phyloP scores from a whole-genome alignment of 192 early-diverging fungal species.

The Coemansia sp. region DNA sequence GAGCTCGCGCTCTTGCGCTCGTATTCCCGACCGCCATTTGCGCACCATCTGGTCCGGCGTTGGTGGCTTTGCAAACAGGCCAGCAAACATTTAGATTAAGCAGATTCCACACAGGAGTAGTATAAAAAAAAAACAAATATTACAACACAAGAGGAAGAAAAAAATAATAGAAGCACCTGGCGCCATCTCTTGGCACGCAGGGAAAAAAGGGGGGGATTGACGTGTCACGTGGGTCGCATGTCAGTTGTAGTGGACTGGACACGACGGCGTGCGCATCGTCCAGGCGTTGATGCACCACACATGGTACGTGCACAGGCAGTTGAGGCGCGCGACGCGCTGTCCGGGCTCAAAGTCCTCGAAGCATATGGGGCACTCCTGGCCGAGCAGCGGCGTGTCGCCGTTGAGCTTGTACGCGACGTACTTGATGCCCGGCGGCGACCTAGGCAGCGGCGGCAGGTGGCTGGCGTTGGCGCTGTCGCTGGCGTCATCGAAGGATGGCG shows the following conservation, averaged over 20 bases:
- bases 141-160: background rate
- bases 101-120: too few species aligned
- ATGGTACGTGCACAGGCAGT: conserved; percentile 92
- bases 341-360: conserved; percentile 90
- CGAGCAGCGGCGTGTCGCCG: conserved; percentile 62
- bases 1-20: conserved; percentile 82
- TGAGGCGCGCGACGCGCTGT: conserved; percentile 79
- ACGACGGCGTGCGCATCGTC: conserved; percentile 73
- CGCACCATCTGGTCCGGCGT: conserved; percentile 70
- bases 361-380: conserved; percentile 91
- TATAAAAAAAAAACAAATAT: background rate
- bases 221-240: background rate
- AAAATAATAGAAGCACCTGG: background rate
- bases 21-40: conserved; percentile 88
- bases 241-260: conserved; percentile 79
- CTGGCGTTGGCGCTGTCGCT: background rate
- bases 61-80: conserved; percentile 37
- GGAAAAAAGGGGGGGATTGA: too few species aligned
- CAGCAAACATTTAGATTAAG: conserved; percentile 19
- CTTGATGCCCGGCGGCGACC: conserved; percentile 40
- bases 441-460: conserved; percentile 26
- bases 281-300: conserved; percentile 80
- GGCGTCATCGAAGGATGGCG: background rate
- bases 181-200: background rate
- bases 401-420: conserved; percentile 63